A percentile compares a stretch with the other conserved stretches of the same genome.
phyloP scores from a whole-genome alignment of 2,329 filamentous ascomycete genomes.

The Coleophoma eucalyptorum region DNA sequence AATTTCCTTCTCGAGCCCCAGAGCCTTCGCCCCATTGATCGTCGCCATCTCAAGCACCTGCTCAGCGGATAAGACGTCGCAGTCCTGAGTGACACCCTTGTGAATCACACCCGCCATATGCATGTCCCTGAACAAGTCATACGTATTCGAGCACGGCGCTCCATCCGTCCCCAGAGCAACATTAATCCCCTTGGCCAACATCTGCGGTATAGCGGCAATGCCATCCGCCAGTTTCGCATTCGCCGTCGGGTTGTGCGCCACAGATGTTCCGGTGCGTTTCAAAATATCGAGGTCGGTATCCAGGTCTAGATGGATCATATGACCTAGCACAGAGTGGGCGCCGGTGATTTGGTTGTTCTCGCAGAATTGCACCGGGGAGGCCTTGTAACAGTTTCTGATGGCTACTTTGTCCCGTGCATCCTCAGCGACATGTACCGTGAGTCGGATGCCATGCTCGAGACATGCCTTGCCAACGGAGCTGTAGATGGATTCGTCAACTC shows the following conservation, averaged over 20 bases:
- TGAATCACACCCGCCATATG: background rate
- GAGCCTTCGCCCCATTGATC: conserved; percentile 11
- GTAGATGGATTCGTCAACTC: background rate
- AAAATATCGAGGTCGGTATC: background rate
- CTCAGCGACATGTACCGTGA: background rate
- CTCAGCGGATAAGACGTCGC: background rate
- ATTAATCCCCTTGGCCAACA: conserved; percentile 2
- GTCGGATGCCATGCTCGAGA: background rate
- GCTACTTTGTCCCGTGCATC: background rate
- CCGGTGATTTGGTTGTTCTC: background rate
- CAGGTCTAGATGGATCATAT: background rate
- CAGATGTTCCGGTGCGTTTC: background rate
- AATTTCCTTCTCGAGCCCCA: conserved; percentile 5
- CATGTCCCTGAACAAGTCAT: background rate
- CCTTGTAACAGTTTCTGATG: background rate
- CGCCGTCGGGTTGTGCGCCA: conserved; percentile 8
- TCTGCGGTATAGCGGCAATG: conserved; percentile 3
- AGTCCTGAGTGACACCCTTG: background rate
- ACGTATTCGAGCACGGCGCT: background rate
- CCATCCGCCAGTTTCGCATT: conserved; percentile 8
- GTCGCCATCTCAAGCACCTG: conserved; percentile 10
- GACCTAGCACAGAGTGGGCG: background rate
- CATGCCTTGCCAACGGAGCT: background rate
- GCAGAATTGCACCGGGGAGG: background rate
- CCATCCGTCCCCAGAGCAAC: background rate